Conservation (phyloP, 257 asterid genomes). For the Solanum appendiculatum region DNA sequence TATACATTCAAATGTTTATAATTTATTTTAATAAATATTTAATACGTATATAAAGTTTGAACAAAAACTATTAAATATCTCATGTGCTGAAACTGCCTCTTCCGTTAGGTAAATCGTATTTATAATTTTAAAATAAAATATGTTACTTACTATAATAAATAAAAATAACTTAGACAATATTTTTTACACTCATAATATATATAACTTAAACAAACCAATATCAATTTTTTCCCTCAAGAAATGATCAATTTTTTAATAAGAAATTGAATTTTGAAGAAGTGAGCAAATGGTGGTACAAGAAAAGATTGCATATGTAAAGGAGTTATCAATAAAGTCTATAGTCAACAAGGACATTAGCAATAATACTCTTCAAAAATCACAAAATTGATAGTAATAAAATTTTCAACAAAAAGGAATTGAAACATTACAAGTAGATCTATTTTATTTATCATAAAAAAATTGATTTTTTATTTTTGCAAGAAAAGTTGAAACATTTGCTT, state of each 20-base stretch:
- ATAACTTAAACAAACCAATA: not conserved
- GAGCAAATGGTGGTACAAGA: not conserved
- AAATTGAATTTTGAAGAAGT: not conserved
- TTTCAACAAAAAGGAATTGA: not conserved
- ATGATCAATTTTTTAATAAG: no score
- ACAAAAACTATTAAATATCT: not conserved
- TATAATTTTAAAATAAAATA: not conserved
- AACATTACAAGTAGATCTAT: not conserved
- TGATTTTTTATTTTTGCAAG: not conserved
- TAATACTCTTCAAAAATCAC: constrained; percentile 8
- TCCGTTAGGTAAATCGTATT: not conserved
- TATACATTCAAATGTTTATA: not conserved
- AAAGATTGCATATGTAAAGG: constrained; percentile 15
- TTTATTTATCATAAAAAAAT: not conserved
- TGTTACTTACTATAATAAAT: not conserved
- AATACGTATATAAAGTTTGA: not conserved
- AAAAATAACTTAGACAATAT: not conserved
- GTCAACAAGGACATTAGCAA: constrained; percentile 27
- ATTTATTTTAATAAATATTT: not conserved
- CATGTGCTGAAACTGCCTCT: fast-evolving
- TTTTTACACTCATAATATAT: not conserved
- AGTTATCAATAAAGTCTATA: constrained; percentile 20
- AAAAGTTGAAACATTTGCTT: constrained; percentile 56
- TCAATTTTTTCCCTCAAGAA: not conserved
- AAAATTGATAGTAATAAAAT: not conserved